Conservation (phyloP, 2,329 filamentous ascomycete species). For the Sclerotinia glacialis region DNA sequence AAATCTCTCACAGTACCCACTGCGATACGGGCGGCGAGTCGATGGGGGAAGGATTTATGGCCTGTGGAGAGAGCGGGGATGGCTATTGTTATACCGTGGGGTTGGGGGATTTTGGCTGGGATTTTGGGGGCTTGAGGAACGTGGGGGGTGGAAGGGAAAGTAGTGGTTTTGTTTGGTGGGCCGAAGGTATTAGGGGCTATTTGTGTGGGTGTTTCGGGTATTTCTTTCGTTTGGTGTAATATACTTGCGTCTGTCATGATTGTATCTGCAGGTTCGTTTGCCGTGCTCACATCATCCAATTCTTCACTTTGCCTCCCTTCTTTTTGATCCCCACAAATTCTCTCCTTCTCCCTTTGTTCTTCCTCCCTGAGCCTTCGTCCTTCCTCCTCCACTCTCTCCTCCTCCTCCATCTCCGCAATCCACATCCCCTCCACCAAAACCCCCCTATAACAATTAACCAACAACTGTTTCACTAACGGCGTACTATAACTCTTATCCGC, state of each 20-base stretch:
- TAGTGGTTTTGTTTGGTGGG: not conserved
- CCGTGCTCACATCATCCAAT: not conserved
- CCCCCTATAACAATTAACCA: constrained; percentile 8
- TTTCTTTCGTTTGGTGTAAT: not conserved
- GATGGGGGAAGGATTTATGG: not conserved
- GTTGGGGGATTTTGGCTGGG: not conserved
- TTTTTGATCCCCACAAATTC: rapidly evolving
- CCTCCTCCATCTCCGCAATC: not conserved
- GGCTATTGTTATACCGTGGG: not conserved
- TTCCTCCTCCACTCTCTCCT: not conserved
- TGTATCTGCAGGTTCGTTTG: not conserved
- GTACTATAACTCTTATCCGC: constrained; percentile 4
- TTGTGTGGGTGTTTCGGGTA: not conserved
- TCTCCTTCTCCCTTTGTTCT: too few relatives aligned
- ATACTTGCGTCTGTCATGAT: not conserved
- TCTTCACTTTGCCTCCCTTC: not conserved
- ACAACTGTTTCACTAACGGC: constrained; percentile 8
- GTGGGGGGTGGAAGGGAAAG: too few relatives aligned
- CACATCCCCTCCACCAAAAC: not conserved
- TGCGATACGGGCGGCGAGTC: not conserved
- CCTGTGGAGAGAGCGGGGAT: not conserved
- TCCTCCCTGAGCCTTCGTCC: too few relatives aligned
- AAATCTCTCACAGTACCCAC: not conserved
- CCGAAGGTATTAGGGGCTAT: not conserved
- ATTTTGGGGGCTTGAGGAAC: rapidly evolving